Evolutionary conservation across 164 flowering plant genomes (phyloP), one percentile per base, ranked within the genome.

Genomic region (Vitis labrusca): DNA sequence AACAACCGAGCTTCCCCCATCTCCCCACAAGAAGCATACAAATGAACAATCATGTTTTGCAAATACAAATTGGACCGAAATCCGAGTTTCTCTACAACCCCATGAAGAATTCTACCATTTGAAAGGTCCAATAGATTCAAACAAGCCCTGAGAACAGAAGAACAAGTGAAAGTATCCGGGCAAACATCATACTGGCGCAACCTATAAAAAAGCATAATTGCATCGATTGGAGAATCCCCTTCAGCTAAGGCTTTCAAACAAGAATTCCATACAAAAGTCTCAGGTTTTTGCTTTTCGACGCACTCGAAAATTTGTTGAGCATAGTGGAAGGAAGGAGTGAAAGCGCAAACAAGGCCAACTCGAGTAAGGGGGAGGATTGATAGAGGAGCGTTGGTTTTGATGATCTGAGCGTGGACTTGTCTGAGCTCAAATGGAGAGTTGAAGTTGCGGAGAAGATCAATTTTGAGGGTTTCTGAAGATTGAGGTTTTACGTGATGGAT

Each of bases 121-220:
- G n/a, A 56, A 56, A 81, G 52, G 50, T 86, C 85, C 65, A 53
- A 50, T 8, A 79, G 44, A 9, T 59, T 15, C 17, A 81, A 61
- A 66, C 95, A 90, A 8, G 95, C 92, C 54, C 87, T 88, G 49
- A 90, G 74, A 27, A 87, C 87, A 53, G 85, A 87, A 7, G 95
- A 87, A 76, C 85, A 85, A 32, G 90, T 84, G 68, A 84, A 88
- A 48, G 72, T 55, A 67, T 88, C 90, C 3, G 86, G 84, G 2
- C 14, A 47, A 61, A 87, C 73, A 69, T 77, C 71, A 50, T 66
- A 71, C 48, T 53, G 54, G 1, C 85, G 78, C 68, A 87, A 44
- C 50, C 63, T 68, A 48, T 66, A 65, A 30, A 90, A 90, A 57
- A 88, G 79, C 16, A 53, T 67, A 69, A 90, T 70, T 1, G 95